These are phyloP conservation scores for Populus simonii DNA, from an alignment of 345 rosid genomes.

Conservation along the genomic window DNA sequence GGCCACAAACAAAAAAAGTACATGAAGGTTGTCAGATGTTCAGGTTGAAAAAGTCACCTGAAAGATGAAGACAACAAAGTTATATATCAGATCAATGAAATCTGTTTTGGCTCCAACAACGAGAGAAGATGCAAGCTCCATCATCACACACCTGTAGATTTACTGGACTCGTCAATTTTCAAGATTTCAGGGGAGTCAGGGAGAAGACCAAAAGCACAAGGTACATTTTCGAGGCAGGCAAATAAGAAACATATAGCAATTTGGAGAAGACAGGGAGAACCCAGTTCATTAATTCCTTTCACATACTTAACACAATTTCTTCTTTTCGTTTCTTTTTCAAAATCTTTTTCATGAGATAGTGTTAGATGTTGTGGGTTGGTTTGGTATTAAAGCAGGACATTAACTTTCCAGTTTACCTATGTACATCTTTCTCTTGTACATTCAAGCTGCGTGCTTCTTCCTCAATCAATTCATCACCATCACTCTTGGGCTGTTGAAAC, in stretches of 20 bases:
- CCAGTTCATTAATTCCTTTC: no score
- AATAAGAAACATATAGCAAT: no score
- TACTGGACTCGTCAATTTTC: not conserved
- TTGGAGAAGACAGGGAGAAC: not conserved
- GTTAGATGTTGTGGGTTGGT: not conserved
- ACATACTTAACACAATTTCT: not conserved
- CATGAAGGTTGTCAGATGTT: not conserved
- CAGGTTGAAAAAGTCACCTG: slow-evolving; percentile 39
- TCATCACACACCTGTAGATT: slow-evolving; percentile 24
- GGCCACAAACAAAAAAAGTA: not conserved
- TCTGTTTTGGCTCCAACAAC: slow-evolving; percentile 70
- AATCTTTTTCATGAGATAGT: not conserved
- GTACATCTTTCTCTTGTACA: slow-evolving; percentile 35
- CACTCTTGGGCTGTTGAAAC: slow-evolving; percentile 26
- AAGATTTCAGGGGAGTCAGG: not conserved
- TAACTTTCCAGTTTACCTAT: slow-evolving; percentile 42
- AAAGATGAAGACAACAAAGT: slow-evolving; percentile 52
- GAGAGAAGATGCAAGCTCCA: slow-evolving; percentile 73
- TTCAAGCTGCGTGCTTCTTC: slow-evolving; percentile 31
- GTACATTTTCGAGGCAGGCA: not conserved
- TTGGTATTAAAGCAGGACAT: not conserved
- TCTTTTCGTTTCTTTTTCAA: not conserved
- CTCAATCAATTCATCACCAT: slow-evolving; percentile 30
- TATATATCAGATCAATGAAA: slow-evolving; percentile 62
- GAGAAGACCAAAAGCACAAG: no score